Evolutionary conservation across 2,329 filamentous ascomycete genomes (phyloP).

Genomic region (Fusarium equiseti): DNA sequence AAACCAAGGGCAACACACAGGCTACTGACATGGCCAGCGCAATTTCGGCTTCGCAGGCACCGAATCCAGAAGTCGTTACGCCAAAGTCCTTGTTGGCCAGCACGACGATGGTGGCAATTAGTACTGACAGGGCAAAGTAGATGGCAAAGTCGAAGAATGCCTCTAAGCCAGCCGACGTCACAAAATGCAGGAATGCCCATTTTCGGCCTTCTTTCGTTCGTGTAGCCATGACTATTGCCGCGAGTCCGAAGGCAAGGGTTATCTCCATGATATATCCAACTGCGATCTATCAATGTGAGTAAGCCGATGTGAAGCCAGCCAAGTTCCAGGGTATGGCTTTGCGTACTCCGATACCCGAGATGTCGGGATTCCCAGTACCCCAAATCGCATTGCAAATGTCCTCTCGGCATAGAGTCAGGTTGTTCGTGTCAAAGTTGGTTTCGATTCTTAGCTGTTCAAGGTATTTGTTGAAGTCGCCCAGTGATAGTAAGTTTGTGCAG

Average conservation of each 20-base stretch:
- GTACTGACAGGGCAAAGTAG: neutral
- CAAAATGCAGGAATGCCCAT: neutral
- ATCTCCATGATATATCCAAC: neutral
- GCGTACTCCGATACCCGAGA: neutral
- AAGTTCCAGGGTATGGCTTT: neutral
- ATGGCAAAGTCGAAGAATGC: neutral
- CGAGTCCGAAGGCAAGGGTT: neutral
- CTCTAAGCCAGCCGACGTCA: neutral
- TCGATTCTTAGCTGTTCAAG: neutral
- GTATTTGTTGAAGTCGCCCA: neutral
- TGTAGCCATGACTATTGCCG: fast-evolving
- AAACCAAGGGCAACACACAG: neutral
- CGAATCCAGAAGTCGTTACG: neutral
- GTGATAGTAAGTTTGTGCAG: neutral
- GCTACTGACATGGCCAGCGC: neutral
- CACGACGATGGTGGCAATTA: neutral
- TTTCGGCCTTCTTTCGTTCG: neutral
- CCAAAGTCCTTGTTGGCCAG: neutral
- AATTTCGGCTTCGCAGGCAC: neutral
- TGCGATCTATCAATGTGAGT: neutral
- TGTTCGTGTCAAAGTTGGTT: neutral
- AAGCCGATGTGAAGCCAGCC: neutral
- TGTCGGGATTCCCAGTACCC: neutral
- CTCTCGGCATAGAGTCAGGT: neutral
- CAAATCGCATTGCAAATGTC: neutral